Percentiles rank a stretch among this genome's conserved stretches.
Evolutionary conservation across 345 rosid species (phyloP).

Genomic region (Salix udensis): DNA sequence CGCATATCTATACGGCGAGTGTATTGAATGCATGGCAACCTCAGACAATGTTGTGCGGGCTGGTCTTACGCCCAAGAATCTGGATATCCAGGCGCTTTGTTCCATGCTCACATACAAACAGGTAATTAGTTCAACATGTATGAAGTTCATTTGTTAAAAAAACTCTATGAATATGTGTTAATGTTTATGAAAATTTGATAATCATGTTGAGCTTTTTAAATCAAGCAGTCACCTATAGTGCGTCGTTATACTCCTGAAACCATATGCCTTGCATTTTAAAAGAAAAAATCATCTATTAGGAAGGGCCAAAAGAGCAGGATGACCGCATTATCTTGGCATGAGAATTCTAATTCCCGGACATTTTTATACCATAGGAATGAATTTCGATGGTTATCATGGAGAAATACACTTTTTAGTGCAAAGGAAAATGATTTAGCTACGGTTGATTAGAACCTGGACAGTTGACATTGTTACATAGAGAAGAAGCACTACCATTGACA

Average conservation of each 20-base stretch:
- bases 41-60: constrained; percentile 99
- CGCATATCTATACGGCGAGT: constrained; percentile 84
- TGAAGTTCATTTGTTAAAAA: background rate
- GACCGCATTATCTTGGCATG: background rate
- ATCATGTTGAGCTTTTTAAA: background rate
- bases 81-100: constrained; percentile 79
- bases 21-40: constrained; percentile 97
- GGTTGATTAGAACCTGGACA: too few species aligned
- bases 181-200: background rate
- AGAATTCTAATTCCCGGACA: background rate
- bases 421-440: too few species aligned
- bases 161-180: background rate
- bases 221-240: background rate
- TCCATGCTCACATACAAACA: constrained; percentile 96
- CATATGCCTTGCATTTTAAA: background rate
- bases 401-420: background rate
- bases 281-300: background rate
- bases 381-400: background rate
- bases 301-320: background rate
- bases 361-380: background rate
- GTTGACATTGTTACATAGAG: background rate
- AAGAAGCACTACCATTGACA: background rate
- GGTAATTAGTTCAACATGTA: constrained; percentile 38
- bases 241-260: background rate
- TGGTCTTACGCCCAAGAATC: constrained; percentile 90